Evolutionary conservation across 2,329 filamentous ascomycete genomes (phyloP).

Genomic region (Trichoderma simmonsii): DNA sequence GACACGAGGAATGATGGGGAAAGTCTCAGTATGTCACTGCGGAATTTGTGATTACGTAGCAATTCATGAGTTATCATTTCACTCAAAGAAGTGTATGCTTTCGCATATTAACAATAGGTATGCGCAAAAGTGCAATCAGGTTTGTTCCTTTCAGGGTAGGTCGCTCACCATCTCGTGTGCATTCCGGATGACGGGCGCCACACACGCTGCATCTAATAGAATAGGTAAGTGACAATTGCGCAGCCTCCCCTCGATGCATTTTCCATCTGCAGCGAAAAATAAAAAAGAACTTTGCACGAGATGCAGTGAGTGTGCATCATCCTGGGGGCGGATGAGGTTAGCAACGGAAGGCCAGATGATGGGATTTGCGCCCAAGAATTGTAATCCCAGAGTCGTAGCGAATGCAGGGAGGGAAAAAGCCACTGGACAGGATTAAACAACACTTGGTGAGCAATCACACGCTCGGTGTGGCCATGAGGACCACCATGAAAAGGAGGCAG

Average conservation of each 20-base stretch:
- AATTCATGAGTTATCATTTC: neutral
- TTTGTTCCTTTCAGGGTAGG: neutral
- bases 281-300: neutral
- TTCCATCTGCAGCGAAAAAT: neutral
- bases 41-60: neutral
- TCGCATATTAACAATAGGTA: neutral
- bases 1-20: neutral
- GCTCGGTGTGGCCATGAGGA: neutral
- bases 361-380: neutral
- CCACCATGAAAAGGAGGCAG: neutral
- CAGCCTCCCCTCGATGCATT: neutral
- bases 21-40: neutral
- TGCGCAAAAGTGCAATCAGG: neutral
- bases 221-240: neutral
- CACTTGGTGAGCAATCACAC: neutral
- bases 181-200: neutral
- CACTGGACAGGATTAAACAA: neutral
- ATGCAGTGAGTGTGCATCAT: neutral
- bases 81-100: neutral
- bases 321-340: neutral
- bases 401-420: neutral
- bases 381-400: neutral
- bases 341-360: neutral
- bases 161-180: neutral
- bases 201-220: neutral